Percentiles rank a stretch among this genome's conserved stretches.
These are phyloP conservation scores for Citrus glauca DNA, from an alignment of 345 rosid genomes.

Conservation along the genomic window DNA sequence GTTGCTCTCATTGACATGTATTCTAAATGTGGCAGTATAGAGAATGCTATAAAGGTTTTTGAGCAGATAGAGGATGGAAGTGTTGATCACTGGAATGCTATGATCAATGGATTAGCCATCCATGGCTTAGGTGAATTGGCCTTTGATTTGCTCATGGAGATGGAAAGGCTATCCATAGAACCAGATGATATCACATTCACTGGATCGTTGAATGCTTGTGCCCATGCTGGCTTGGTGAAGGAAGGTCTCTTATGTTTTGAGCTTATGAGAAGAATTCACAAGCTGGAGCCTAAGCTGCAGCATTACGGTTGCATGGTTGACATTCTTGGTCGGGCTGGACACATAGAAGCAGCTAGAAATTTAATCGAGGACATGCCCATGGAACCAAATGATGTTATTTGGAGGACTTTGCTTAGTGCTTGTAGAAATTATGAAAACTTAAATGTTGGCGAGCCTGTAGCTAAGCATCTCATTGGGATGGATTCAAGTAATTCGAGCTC, in stretches of 20 bases:
- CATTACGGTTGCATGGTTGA: slow-evolving; percentile 56
- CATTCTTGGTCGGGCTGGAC: slow-evolving; percentile 46
- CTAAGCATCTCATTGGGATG: slow-evolving; percentile 22
- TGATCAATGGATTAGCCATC: slow-evolving; percentile 45
- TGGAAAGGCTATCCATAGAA: slow-evolving; percentile 27
- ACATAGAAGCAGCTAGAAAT: slow-evolving; percentile 31
- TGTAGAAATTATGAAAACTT: slow-evolving; percentile 29
- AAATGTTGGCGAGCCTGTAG: slow-evolving; percentile 27
- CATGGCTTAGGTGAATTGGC: slow-evolving; percentile 47
- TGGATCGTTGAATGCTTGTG: slow-evolving; percentile 37
- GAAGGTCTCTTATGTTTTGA: slow-evolving; percentile 50
- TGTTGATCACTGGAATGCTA: slow-evolving; percentile 53
- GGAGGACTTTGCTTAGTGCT: slow-evolving; percentile 40
- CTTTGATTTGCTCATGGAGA: slow-evolving; percentile 32
- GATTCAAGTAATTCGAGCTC: slow-evolving; percentile 32
- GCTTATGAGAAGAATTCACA: slow-evolving; percentile 43
- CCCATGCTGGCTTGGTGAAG: slow-evolving; percentile 44
- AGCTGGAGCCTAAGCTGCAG: slow-evolving; percentile 36
- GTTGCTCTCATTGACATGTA: slow-evolving; percentile 51
- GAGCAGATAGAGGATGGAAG: slow-evolving; percentile 23
- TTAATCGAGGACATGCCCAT: slow-evolving; percentile 42
- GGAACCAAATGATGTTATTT: slow-evolving; percentile 40
- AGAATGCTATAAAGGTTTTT: slow-evolving; percentile 35
- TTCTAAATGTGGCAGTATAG: slow-evolving; percentile 45
- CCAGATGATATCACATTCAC: slow-evolving; percentile 46